A percentile compares a stretch with the other conserved stretches of the same genome.
Evolutionary conservation across 129 eudicot species (phyloP).

Genomic region (Cynara cardunculus): DNA sequence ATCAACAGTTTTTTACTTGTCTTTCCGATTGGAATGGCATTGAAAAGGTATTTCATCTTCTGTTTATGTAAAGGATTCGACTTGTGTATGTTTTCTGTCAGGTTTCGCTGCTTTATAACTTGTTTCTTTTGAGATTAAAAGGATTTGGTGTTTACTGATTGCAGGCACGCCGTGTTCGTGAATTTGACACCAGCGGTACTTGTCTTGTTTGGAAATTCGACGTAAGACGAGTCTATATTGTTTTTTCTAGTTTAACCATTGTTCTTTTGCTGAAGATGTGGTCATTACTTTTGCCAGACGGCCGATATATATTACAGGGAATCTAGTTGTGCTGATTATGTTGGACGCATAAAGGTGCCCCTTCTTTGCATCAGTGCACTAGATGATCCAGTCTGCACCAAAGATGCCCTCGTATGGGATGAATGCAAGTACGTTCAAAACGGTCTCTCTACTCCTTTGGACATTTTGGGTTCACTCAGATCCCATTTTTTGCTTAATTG

Average conservation of each 20-base stretch:
- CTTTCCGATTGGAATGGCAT: constrained; percentile 91
- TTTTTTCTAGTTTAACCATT: not conserved
- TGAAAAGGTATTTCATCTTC: constrained; percentile 51
- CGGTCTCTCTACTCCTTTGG: too few species aligned
- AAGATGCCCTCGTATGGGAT: constrained; percentile 96
- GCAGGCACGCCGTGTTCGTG: constrained; percentile 84
- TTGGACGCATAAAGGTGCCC: constrained; percentile 71
- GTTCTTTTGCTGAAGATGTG: constrained; percentile 1
- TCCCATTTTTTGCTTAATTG: not conserved
- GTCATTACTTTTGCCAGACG: constrained; percentile 42
- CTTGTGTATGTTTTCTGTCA: not conserved
- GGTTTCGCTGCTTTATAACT: not conserved
- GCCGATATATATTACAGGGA: constrained; percentile 91
- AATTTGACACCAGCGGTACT: constrained; percentile 79
- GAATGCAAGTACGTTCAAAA: constrained; percentile 63
- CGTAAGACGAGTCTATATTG: constrained; percentile 33
- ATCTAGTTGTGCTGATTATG: constrained; percentile 62
- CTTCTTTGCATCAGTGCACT: constrained; percentile 86
- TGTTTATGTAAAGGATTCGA: not conserved
- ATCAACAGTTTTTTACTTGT: constrained; percentile 70
- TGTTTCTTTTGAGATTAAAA: not conserved
- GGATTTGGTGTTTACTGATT: constrained; percentile 8
- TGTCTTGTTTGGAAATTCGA: constrained; percentile 65
- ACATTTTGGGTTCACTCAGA: too few species aligned
- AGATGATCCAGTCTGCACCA: constrained; percentile 96